Evolutionary conservation across 2,329 filamentous ascomycete genomes (phyloP), one percentile per base, ranked within the genome.

Genomic region (Neonectria coccinea): DNA sequence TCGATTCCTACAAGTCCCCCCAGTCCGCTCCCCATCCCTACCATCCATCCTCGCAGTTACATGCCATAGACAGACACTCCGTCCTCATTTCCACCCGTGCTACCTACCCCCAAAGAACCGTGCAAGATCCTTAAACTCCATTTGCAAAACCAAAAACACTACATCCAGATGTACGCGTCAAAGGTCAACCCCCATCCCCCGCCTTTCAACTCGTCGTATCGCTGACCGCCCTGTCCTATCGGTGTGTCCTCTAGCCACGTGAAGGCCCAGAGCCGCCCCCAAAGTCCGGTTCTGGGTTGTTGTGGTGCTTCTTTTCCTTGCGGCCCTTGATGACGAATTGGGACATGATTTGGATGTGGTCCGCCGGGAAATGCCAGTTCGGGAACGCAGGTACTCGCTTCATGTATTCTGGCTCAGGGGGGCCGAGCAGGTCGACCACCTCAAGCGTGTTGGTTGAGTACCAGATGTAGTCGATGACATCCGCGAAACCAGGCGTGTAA

Each of bases 401-500:
- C 62, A 97, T 88, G 77, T 97, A 96, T 29, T 92, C 88, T 68
- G 90, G 88, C 77, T 97, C 94, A 2, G 97, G 92, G 47, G 95
- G 92, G 31, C 94, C 94, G 4, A 97, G 89, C 57, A 97, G 80
- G 57, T 91, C 91, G 18, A 93, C 90, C 25, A 97, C 92, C 76
- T 96, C 92, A 48, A 97, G 84, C 22, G 91, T 89, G 79, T 96
- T 97, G 62, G 93, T 95, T 61, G 94, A 94, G 80, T 97, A 99
- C 94, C 94, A 98, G 74, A 99, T 93, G 79, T 98, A 97, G 78
- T 99, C 96, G 70, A 99, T 92, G 62, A 97, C 92, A 67, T 94
- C 94, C 56, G 89, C 88, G 81, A 97, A 99, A n/a, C 89, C 89
- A 1, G 96, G 94, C 14, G 94, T 97, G 80, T 98, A 99, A 80